Evolutionary conservation across 257 asterid genomes (phyloP), one percentile per base, ranked within the genome.

Genomic region (Ligustrum vulgare): DNA sequence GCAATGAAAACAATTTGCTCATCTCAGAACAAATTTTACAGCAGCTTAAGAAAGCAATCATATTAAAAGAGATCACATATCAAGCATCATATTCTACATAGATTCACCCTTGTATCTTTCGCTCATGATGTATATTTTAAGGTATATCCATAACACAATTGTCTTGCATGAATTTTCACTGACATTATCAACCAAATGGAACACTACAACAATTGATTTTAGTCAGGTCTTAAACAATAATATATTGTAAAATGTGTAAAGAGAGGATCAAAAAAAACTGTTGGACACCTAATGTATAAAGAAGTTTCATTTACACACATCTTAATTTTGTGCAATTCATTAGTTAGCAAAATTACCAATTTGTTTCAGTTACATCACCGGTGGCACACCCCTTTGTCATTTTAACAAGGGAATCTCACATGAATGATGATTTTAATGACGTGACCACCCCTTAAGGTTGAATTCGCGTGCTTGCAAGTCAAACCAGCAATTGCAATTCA

Each of bases 1-100:
- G 97, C 91, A 87, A 87, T 8, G 56, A 84, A 76, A 63, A 75
- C 70, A 72, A 80, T 70, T 49, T 34, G 49, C 28, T 63, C 39
- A 49, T 58, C 25, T 82, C 80, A 75, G 84, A 69, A 64, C 66
- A 72, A 23, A 37, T 16, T 18, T 23, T 18, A 12, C 66, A 47
- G 58, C 65, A 51, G 76, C 76, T 58, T 23, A 62, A 10, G 32
- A 67, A 39, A 22, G 39, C 33, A 23, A 68, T 23, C 32, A 23
- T 23, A 23, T 23, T 23, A 60, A 10, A 35, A 60, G 35, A 4
- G 16, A 22, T 25, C 67, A 23, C n/a, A 10, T 60, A 60, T 56
- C 64, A 56, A 20, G 32, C 4, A 45, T 45, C 56, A 45, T 16
- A 45, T 45, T 45, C 20, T n/a, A 15, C 20, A 45, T 45, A 15